A percentile compares a stretch with the other conserved stretches of the same genome.
Evolutionary conservation across 2,329 filamentous ascomycete species (phyloP).

Genomic region (Ciborinia camelliae): DNA sequence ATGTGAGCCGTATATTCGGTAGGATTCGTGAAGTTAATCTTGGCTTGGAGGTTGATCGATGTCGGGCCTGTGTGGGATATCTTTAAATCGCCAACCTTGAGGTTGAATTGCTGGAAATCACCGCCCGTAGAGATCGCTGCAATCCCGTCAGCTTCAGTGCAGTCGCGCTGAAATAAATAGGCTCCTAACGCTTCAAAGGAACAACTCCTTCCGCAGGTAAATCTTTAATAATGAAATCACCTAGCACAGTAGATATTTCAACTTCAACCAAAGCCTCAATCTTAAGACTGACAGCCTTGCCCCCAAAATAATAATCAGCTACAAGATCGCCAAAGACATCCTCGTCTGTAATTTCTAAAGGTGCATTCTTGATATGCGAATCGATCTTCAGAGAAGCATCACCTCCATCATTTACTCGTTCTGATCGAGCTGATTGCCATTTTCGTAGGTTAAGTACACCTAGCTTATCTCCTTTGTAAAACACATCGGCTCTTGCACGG

Average conservation of each 20-base stretch:
- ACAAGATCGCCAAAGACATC: slow-evolving; percentile 77
- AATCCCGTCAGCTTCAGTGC: slow-evolving; percentile 38
- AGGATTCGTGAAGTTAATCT: slow-evolving; percentile 84
- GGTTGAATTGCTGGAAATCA: slow-evolving; percentile 47
- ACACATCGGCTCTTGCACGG: slow-evolving; percentile 74
- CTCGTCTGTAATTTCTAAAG: slow-evolving; percentile 76
- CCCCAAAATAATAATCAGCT: slow-evolving; percentile 75
- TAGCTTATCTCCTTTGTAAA: slow-evolving; percentile 72
- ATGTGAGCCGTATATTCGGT: slow-evolving; percentile 79
- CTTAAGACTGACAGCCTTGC: slow-evolving; percentile 62
- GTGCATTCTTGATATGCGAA: slow-evolving; percentile 73
- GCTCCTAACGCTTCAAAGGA: slow-evolving; percentile 87
- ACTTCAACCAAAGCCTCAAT: slow-evolving; percentile 81
- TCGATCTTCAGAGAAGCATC: slow-evolving; percentile 67
- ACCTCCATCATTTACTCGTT: slow-evolving; percentile 57
- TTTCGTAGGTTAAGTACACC: slow-evolving; percentile 74
- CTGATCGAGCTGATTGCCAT: slow-evolving; percentile 84
- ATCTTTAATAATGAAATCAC: slow-evolving; percentile 73
- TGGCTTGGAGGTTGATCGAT: slow-evolving; percentile 67
- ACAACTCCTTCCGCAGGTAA: slow-evolving; percentile 84
- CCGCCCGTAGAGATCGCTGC: slow-evolving; percentile 57
- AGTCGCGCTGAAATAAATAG: slow-evolving; percentile 44
- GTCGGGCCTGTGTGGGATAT: slow-evolving; percentile 70
- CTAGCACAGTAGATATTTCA: slow-evolving; percentile 76
- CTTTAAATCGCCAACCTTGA: slow-evolving; percentile 66